Conservation (phyloP, 176 grass and related monocot species). For the Eremochloa ophiuroides region DNA sequence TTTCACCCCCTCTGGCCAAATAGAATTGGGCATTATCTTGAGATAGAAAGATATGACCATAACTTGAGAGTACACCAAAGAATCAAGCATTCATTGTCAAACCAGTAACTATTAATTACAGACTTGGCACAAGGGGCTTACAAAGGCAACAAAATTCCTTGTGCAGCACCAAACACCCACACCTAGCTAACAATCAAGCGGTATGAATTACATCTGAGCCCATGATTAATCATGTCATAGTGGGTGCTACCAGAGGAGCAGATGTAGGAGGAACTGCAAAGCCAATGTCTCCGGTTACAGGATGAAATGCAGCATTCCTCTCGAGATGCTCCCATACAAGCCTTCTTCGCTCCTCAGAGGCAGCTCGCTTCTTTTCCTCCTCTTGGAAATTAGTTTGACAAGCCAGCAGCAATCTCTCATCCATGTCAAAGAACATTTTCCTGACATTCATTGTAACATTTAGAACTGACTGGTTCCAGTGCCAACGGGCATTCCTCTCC, state of each 20-base stretch:
- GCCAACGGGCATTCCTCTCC: slow-evolving; percentile 73
- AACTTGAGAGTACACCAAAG: slow-evolving; percentile 31
- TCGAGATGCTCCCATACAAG: slow-evolving; percentile 84
- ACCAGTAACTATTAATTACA: slow-evolving; percentile 53
- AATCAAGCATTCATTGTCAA: slow-evolving; percentile 31
- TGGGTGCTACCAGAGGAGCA: slow-evolving; percentile 53
- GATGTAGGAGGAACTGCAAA: slow-evolving; percentile 52
- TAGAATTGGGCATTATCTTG: slow-evolving; percentile 34
- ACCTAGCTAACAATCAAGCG: slow-evolving; percentile 31
- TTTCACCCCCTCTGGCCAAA: background rate
- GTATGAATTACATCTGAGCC: slow-evolving; percentile 7
- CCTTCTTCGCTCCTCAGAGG: slow-evolving; percentile 66
- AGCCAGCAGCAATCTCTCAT: slow-evolving; percentile 70
- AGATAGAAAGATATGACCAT: slow-evolving; percentile 26
- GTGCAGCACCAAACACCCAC: slow-evolving; percentile 26
- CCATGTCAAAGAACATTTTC: slow-evolving; percentile 93
- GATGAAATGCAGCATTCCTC: slow-evolving; percentile 52
- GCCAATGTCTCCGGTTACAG: slow-evolving; percentile 42
- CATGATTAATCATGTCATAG: slow-evolving; percentile 52
- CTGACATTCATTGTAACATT: slow-evolving; percentile 82
- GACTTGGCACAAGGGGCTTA: slow-evolving; percentile 24
- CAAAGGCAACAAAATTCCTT: slow-evolving; percentile 45
- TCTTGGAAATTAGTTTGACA: slow-evolving; percentile 85
- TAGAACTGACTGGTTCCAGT: slow-evolving; percentile 94
- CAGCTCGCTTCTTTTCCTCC: slow-evolving; percentile 64